Base-by-base conservation (phyloP, 2,329 filamentous ascomycete genomes). In the Chrysoporthe deuterocubensis region DNA sequence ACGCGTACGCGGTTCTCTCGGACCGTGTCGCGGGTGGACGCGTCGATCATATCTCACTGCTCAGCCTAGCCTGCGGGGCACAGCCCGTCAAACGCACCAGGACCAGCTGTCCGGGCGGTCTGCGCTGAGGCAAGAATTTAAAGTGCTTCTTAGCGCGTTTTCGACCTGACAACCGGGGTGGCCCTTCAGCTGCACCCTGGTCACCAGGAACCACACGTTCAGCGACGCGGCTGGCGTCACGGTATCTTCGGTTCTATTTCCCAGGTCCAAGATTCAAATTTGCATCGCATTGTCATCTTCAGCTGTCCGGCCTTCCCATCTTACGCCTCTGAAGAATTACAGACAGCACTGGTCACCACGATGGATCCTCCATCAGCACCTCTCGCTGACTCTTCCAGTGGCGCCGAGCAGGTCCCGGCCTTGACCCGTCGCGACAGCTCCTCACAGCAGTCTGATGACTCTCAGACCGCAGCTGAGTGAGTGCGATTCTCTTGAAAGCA, bases 391-490 rank as follows among this genome's bases (percentile, higher is more conserved):
- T 72, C 76, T 71, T 70, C 72, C 68, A 65, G 71, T 52, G 71
- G 73, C 46, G 63, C 70, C 64, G 11, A 37, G 71, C 80, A 77
- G 74, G 78, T 79, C 78, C 67, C 73, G 2, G 64, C 74, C 40
- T 69, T 74, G 6, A 73, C 79, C 43, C 86, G 87, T 71, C 86
- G 81, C 71, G 83, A 85, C 69, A 90, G 88, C 80, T 84, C 87
- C 72, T 89, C 87, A 43, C 87, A 88, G 64, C 79, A 82, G n/a
- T 89, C 87, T 0, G 83, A 89, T 60, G 81, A 85, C 65, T 93
- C 90, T 1, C 90, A 93, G 73, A 93, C 91, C 18, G 91, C 91
- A 43, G 89, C 88, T 69, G 90, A 93, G 87, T 91, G 82, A 68
- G 80, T 16, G n/a, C 6, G 9, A 43, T 18, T 8, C 40, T 14